Evolutionary conservation across 1,284 basidiomycete species (phyloP).

Genomic region (Serendipita sp.): DNA sequence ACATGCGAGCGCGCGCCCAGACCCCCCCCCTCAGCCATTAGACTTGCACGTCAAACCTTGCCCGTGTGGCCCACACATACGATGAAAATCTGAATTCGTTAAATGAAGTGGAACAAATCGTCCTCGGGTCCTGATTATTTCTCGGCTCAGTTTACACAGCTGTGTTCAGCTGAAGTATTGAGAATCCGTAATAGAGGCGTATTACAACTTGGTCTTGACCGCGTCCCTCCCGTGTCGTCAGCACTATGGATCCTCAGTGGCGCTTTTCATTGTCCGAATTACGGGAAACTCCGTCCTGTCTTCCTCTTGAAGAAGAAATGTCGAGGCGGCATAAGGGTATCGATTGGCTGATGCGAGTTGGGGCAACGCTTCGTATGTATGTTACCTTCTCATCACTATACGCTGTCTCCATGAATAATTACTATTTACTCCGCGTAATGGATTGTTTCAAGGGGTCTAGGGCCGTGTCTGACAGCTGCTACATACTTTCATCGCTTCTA

Average conservation of each 20-base stretch:
- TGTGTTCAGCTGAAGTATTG: background rate
- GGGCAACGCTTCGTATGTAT: constrained; percentile 56
- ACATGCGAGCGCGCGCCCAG: background rate
- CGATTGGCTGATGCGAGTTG: constrained; percentile 67
- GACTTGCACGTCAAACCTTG: background rate
- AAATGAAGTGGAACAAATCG: background rate
- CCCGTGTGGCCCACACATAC: background rate
- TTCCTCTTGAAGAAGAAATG: constrained; percentile 43
- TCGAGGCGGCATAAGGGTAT: constrained; percentile 64
- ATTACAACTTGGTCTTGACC: background rate
- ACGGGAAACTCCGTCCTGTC: background rate
- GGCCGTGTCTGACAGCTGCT: constrained; percentile 66
- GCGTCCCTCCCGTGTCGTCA: background rate
- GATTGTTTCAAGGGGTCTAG: constrained; percentile 44
- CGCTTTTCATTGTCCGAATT: background rate
- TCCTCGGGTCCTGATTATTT: background rate
- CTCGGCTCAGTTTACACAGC: background rate
- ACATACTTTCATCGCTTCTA: constrained; percentile 91
- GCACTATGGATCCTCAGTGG: background rate
- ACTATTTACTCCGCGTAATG: constrained; percentile 14
- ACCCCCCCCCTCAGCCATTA: background rate
- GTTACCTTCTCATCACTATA: constrained; percentile 20
- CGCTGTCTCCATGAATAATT: constrained; percentile 7
- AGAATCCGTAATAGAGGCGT: background rate
- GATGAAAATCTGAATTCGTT: background rate